Evolutionary conservation across 306 rosid species (phyloP).

Genomic region (Urtica urens): DNA sequence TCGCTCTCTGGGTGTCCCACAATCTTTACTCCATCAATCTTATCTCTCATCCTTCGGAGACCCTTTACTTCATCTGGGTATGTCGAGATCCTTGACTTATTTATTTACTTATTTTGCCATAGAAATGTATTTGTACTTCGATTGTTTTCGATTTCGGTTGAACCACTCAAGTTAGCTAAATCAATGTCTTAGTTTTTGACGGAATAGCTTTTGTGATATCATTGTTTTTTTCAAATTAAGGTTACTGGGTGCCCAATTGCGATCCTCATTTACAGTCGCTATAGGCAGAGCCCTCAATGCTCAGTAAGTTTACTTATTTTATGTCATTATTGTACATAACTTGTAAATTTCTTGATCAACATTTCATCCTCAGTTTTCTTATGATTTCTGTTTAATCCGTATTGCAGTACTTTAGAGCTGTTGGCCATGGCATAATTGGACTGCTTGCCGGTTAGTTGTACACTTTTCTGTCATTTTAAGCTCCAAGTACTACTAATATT

Average conservation of each 20-base stretch:
- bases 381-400: neutral
- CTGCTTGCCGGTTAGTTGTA: constrained; percentile 60
- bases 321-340: neutral
- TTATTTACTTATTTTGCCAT: too few relatives aligned
- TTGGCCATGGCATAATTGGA: constrained; percentile 66
- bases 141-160: too few relatives aligned
- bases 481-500: neutral
- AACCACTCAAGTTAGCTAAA: neutral
- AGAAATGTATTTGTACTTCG: too few relatives aligned
- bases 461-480: neutral
- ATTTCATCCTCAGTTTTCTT: neutral
- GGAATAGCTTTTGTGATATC: neutral
- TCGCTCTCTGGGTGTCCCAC: constrained; percentile 20
- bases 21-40: constrained; percentile 23
- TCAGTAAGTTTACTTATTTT: constrained; percentile 19
- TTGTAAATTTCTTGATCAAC: neutral
- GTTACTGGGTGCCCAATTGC: constrained; percentile 30
- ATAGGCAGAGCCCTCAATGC: constrained; percentile 24
- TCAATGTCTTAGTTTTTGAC: neutral
- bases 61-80: constrained; percentile 35
- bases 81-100: neutral
- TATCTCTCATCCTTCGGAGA: constrained; percentile 33
- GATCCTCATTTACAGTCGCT: constrained; percentile 38
- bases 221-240: constrained; percentile 10
- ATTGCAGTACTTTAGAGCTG: constrained; percentile 59